These are phyloP conservation scores for Pelargonium cotyledonis DNA, from an alignment of 441 rosid species.

Conservation along the genomic window DNA sequence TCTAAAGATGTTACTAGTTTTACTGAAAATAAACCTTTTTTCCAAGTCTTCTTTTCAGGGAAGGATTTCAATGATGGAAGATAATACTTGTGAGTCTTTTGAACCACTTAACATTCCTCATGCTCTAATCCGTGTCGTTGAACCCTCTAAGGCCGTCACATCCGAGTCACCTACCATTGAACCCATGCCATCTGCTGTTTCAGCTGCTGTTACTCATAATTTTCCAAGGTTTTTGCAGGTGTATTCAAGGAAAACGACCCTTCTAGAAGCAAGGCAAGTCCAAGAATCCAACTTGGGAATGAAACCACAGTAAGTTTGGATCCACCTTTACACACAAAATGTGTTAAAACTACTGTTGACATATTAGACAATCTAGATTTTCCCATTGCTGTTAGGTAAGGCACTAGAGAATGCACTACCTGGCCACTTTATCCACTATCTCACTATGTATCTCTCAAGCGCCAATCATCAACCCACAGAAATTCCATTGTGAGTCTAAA, in stretches of 20 bases:
- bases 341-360: not conserved
- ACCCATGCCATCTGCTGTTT: too few species aligned
- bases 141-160: not conserved
- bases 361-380: not conserved
- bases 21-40: not conserved
- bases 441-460: slow-evolving; percentile 3
- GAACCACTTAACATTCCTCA: not conserved
- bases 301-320: not conserved
- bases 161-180: too few species aligned
- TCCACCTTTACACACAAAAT: not conserved
- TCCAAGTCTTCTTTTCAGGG: not conserved
- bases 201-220: too few species aligned
- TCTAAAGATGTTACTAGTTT: not conserved
- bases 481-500: not conserved
- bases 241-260: too few species aligned
- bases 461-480: not conserved
- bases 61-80: not conserved
- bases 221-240: too few species aligned
- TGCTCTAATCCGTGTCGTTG: not conserved
- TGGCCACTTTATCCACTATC: not conserved
- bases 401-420: slow-evolving; percentile 1
- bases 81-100: not conserved
- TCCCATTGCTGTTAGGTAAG: not conserved
- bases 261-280: too few species aligned
- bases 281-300: not conserved